Evolutionary conservation across 352 stramenopile species (phyloP).

Genomic region (Phytophthora aleatoria): DNA sequence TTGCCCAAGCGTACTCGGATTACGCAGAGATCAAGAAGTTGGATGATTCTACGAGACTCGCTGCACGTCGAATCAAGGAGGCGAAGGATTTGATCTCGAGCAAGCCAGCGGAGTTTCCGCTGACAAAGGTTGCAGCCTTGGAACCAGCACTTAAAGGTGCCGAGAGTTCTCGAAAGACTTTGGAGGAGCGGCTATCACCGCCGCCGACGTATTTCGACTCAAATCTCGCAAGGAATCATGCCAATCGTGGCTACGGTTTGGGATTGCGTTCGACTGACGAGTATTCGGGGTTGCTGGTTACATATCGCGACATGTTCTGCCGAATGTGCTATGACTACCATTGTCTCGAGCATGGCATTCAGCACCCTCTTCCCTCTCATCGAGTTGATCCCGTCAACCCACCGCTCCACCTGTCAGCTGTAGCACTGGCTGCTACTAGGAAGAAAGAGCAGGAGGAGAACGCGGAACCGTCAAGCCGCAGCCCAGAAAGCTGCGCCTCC

Average conservation of each 20-base stretch:
- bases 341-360: slow-evolving; percentile 90
- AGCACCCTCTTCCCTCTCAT: slow-evolving; percentile 65
- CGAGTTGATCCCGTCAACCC: slow-evolving; percentile 74
- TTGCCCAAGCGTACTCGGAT: slow-evolving; percentile 64
- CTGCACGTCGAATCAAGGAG: slow-evolving; percentile 51
- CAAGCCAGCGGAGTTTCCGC: slow-evolving; percentile 25
- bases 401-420: slow-evolving; percentile 44
- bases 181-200: slow-evolving; percentile 52
- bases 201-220: slow-evolving; percentile 74
- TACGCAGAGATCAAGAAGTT: slow-evolving; percentile 78
- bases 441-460: slow-evolving; percentile 20
- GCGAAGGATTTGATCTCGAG: slow-evolving; percentile 44
- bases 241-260: slow-evolving; percentile 40
- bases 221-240: slow-evolving; percentile 48
- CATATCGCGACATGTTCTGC: slow-evolving; percentile 92
- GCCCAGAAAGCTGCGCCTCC: slow-evolving; percentile 20
- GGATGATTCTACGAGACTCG: slow-evolving; percentile 42
- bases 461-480: slow-evolving; percentile 7
- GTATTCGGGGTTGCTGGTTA: slow-evolving; percentile 82
- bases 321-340: slow-evolving; percentile 93
- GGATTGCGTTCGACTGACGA: slow-evolving; percentile 56
- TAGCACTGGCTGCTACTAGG: slow-evolving; percentile 28
- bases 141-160: slow-evolving; percentile 37
- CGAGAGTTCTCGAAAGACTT: slow-evolving; percentile 12
- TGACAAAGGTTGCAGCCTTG: slow-evolving; percentile 41